phyloP scores from a whole-genome alignment of 306 rosid genomes.

The Acacia acuminata region DNA sequence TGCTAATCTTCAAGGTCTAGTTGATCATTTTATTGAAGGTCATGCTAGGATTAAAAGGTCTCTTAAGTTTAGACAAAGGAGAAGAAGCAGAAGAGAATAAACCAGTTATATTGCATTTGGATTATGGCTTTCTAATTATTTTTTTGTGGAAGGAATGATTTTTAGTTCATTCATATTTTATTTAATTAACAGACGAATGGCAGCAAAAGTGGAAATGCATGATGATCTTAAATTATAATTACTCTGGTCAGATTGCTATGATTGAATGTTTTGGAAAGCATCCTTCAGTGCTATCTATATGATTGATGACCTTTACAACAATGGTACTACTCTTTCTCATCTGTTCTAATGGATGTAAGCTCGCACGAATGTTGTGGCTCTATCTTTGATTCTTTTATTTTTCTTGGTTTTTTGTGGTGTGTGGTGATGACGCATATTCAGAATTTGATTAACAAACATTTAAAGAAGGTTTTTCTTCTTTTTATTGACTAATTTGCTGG shows the following conservation, averaged over 20 bases:
- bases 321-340: too few species aligned
- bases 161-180: not conserved
- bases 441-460: too few species aligned
- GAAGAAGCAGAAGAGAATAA: slow-evolving; percentile 56
- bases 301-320: too few species aligned
- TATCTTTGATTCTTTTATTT: too few species aligned
- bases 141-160: not conserved
- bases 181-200: not conserved
- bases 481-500: too few species aligned
- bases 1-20: slow-evolving; percentile 67
- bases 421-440: too few species aligned
- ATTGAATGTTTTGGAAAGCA: slow-evolving; percentile 12
- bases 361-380: too few species aligned
- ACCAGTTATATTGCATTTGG: slow-evolving; percentile 69
- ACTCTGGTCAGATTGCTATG: slow-evolving; percentile 25
- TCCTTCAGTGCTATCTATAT: not conserved
- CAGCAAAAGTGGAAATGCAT: not conserved
- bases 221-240: slow-evolving; percentile 2
- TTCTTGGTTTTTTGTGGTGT: too few species aligned
- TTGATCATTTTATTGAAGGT: slow-evolving; percentile 94
- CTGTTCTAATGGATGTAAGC: too few species aligned
- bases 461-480: too few species aligned
- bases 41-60: slow-evolving; percentile 93
- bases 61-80: slow-evolving; percentile 48
- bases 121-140: slow-evolving; percentile 24